Evolutionary conservation across 169 alveolate genomes (phyloP).

Genomic region (Plasmodium yoelii): DNA sequence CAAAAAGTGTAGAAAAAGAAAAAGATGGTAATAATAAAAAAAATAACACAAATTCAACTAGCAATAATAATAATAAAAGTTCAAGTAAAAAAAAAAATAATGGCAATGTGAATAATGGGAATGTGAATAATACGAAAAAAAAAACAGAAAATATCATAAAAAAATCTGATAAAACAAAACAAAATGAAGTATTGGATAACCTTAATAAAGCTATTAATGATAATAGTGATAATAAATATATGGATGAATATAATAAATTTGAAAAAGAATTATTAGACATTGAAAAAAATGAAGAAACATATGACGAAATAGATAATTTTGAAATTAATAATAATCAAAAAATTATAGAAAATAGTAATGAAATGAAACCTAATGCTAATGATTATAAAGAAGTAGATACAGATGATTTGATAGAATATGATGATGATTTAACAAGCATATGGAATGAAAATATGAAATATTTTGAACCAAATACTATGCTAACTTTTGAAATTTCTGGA

Average conservation of each 20-base stretch:
- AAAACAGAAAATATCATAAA: conserved; percentile 10
- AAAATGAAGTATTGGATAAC: neutral
- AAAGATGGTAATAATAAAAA: neutral
- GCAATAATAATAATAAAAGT: neutral
- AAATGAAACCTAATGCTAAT: conserved; percentile 63
- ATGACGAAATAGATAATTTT: neutral
- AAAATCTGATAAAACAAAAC: neutral
- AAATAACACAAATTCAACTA: neutral
- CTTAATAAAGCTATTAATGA: neutral
- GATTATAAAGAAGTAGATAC: conserved; percentile 39
- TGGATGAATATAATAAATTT: conserved; percentile 36
- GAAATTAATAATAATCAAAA: neutral
- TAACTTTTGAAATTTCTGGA: conserved; percentile 66
- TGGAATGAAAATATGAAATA: conserved; percentile 74
- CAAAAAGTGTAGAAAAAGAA: conserved; percentile 1
- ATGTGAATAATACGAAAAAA: neutral
- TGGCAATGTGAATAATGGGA: neutral
- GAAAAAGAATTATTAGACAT: conserved; percentile 14
- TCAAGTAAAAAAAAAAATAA: neutral
- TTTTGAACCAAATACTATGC: conserved; percentile 65
- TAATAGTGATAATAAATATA: conserved; percentile 14
- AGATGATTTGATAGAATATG: conserved; percentile 9
- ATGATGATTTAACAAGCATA: conserved; percentile 59
- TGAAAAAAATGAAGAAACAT: conserved; percentile 2
- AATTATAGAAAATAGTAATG: conserved; percentile 6